Evolutionary conservation across 768 basidiomycete species (phyloP), one percentile per base, ranked within the genome.

Genomic region (Pleurotus eryngii): DNA sequence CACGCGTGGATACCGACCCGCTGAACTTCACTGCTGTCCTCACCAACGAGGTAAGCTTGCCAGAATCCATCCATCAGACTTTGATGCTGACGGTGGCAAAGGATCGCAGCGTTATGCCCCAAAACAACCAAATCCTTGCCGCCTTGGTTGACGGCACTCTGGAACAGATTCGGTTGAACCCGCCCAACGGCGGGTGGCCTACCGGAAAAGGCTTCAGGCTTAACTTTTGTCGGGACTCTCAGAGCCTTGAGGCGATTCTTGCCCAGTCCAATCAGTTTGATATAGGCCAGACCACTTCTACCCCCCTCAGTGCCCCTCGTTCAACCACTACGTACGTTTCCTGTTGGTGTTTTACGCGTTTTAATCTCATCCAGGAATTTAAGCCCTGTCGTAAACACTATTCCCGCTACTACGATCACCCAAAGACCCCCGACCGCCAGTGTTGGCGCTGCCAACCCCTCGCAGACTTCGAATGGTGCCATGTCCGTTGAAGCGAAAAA

Each of bases 241-340:
- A 78, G 17, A 51, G 82, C 55, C 72, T 81, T 20, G 65, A 69
- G 68, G 70, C 72, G 50, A 84, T 94, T 61, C 78, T 83, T 54
- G 90, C 91, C 39, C 90, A 95, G 71, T 92, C 90, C 15, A 51
- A 56, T 24, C 66, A 82, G 56, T 95, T 93, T 70, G 71, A 63
- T 46, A 78, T 81, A 54, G 69, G 66, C 14, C 57, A 67, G 3
- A 55, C 72, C 14, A 62, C 67, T 27, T 56, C 66, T 6, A 6
- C 14, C 24, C 40, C 42, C 8, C 24, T 17, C 11, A 54, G 38
- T n/a, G n/a, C 37, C 24, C 24, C 43, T 15, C 55, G 51, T 62
- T 70, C 26, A 57, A 62, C 43, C 60, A 68, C 48, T 69, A 71
- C 30, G 47, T 42, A 12, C 3, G 26, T 54, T 45, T 11, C 42